Evolutionary conservation across 73 alveolate genomes (phyloP).

Genomic region (Paraurostyla sp.): DNA sequence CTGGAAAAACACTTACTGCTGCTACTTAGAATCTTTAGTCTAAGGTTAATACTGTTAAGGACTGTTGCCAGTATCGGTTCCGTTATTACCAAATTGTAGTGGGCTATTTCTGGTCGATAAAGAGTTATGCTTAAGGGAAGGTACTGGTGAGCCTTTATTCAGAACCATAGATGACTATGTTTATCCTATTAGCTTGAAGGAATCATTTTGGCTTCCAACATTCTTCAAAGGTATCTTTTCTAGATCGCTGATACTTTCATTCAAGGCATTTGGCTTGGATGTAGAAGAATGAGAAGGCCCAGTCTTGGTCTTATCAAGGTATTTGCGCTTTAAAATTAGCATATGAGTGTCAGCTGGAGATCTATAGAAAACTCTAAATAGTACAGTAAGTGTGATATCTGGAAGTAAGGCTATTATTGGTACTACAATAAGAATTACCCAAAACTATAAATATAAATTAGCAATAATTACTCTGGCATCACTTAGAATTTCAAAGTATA

Average conservation of each 20-base stretch:
- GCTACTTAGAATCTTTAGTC: background rate
- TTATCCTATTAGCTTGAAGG: background rate
- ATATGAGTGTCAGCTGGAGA: constrained; percentile 1
- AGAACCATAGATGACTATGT: too few species aligned
- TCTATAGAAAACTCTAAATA: constrained; percentile 6
- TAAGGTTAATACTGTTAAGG: background rate
- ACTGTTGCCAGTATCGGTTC: background rate
- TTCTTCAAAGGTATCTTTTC: background rate
- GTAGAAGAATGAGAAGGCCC: too few species aligned
- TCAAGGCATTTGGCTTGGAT: background rate
- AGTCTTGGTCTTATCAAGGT: too few species aligned
- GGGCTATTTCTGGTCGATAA: too few species aligned
- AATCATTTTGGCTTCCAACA: background rate
- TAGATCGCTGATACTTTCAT: background rate
- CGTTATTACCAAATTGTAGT: background rate
- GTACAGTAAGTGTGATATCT: background rate
- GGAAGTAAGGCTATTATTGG: constrained; percentile 61
- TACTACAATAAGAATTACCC: constrained; percentile 24
- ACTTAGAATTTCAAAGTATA: constrained; percentile 2
- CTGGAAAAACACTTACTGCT: background rate
- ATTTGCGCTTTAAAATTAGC: background rate
- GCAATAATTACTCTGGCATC: background rate
- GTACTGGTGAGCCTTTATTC: too few species aligned
- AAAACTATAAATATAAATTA: background rate
- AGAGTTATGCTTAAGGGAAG: too few species aligned